Evolutionary conservation across 2,329 filamentous ascomycete species (phyloP), one percentile per base, ranked within the genome.

Genomic region (Trichoderma gracile): DNA sequence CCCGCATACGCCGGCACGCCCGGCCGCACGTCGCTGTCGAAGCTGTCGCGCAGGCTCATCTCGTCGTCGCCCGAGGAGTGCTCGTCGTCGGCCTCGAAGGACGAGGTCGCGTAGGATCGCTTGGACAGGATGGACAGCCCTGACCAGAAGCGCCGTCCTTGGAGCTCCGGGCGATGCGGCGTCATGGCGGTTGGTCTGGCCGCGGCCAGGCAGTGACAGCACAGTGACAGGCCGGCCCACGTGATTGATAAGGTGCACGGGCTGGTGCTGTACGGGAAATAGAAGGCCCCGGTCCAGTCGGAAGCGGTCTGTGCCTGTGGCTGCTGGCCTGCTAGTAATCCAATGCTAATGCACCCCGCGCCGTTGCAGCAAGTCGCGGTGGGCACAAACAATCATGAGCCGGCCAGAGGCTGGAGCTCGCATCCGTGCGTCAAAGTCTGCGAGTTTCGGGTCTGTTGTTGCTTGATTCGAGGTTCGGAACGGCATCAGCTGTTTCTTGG

Each of bases 21-120:
- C 64, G 74, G 69, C 56, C 67, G 75, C 69, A 73, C 70, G 66
- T 74, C 78, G 68, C 74, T 71, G 68, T 78, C 75, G 70, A 74
- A 74, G 67, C 74, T 75, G 66, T 69, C 70, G 68, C 73, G 69
- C n/a, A 74, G 73, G 65, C 74, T 78, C 75, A 78, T 80, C 21
- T 63, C 64, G 40, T 63, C 66, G 65, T 67, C 61, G 54, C 64
- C 58, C 68, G 69, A 80, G 38, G 86, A 89, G 65, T 80, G 81
- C 73, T 90, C 88, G 84, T 90, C 87, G 79, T 90, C 87, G 68
- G 87, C 88, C 75, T 89, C 86, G 68, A 88, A 88, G 25, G 84
- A 84, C 12, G 87, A 88, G 6, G 86, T 84, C 30, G 73, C 65
- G 71, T 84, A 82, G 42, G 86, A 89, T 68, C 77, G 79, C 74